Conservation (phyloP, 768 basidiomycete genomes). For the Kwoniella sp. region DNA sequence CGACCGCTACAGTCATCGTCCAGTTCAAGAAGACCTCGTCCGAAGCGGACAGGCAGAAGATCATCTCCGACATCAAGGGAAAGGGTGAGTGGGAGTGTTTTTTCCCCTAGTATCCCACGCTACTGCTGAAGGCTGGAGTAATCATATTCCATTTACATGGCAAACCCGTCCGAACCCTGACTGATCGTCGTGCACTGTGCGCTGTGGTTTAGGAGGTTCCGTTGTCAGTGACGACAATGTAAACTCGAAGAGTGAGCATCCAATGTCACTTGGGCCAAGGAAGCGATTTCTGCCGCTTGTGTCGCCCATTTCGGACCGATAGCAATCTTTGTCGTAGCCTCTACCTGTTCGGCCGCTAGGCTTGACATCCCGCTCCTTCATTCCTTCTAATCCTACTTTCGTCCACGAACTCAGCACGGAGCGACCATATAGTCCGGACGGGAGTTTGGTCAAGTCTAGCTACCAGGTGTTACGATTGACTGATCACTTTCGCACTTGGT, state of each 20-base stretch:
- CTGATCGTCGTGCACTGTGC: too few relatives aligned
- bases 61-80: conserved; percentile 33
- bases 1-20: conserved; percentile 41
- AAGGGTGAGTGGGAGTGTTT: conserved; percentile 31
- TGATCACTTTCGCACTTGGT: conserved; percentile 7
- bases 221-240: conserved; percentile 37
- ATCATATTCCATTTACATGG: neutral
- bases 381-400: neutral
- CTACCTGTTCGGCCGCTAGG: too few relatives aligned
- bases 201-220: conserved; percentile 21
- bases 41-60: conserved; percentile 36
- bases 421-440: neutral
- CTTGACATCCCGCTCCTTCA: too few relatives aligned
- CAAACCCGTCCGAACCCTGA: too few relatives aligned
- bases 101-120: neutral
- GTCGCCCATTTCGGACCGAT: too few relatives aligned
- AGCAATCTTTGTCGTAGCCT: too few relatives aligned
- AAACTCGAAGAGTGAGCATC: conserved; percentile 35
- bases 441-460: neutral
- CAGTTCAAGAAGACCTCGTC: conserved; percentile 46
- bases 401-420: too few relatives aligned
- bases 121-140: neutral
- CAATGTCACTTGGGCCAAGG: neutral
- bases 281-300: too few relatives aligned
- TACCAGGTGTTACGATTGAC: too few relatives aligned